These are phyloP conservation scores for Cystobasidium sp. DNA, from an alignment of 1,284 basidiomycete genomes.

Conservation along the genomic window DNA sequence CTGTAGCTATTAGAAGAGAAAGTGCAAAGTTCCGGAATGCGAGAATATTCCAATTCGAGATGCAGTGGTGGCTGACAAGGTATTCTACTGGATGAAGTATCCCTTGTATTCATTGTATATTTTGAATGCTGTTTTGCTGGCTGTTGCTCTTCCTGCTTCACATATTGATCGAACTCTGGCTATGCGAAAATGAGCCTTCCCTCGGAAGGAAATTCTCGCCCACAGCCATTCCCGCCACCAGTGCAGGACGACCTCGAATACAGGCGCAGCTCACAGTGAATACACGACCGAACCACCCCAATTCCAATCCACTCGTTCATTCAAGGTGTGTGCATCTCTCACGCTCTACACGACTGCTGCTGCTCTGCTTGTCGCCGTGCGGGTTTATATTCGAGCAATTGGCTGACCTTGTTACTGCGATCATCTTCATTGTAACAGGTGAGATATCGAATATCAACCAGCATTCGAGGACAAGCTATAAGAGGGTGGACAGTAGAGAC, in stretches of 20 bases:
- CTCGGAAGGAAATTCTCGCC: slow-evolving; percentile 1
- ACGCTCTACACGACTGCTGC: background rate
- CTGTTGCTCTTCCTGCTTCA: background rate
- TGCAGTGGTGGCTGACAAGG: no score
- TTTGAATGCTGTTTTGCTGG: background rate
- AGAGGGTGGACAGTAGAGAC: background rate
- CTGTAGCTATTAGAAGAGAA: background rate
- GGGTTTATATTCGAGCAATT: background rate
- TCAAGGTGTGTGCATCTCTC: background rate
- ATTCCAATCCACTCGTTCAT: background rate
- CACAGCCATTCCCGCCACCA: background rate
- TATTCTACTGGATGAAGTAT: no score
- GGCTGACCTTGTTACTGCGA: background rate
- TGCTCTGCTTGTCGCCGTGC: background rate
- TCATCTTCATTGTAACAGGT: background rate
- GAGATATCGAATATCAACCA: background rate
- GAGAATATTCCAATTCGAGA: background rate
- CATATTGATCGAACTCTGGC: background rate
- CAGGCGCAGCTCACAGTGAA: no score
- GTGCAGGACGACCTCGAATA: background rate
- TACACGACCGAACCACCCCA: background rate
- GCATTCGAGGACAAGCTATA: background rate
- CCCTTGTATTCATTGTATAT: no score
- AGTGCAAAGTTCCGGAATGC: background rate
- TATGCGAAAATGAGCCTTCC: background rate